A percentile compares a stretch with the other conserved stretches of the same genome.
These are phyloP conservation scores for Beta corolliflora DNA, from an alignment of 179 eudicot genomes.

Conservation along the genomic window DNA sequence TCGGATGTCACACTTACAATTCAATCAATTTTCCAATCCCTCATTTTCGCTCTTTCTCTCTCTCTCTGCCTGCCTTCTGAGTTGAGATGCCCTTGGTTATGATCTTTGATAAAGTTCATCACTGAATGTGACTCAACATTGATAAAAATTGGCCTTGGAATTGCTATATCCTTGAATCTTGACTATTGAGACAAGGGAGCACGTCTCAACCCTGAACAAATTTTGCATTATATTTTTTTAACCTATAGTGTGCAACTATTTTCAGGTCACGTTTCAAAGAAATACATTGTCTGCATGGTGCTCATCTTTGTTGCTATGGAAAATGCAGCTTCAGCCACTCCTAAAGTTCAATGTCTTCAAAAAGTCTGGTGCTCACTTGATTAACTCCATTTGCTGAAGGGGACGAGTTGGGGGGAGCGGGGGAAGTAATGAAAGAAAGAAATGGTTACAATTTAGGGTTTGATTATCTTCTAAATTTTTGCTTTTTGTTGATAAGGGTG, in stretches of 20 bases:
- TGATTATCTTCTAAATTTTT: background rate
- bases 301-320: background rate
- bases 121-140: background rate
- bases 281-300: background rate
- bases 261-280: background rate
- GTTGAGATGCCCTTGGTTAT: background rate
- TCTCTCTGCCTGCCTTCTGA: background rate
- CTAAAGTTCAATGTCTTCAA: background rate
- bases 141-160: too few species aligned
- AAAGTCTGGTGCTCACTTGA: background rate
- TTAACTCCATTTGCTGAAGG: background rate
- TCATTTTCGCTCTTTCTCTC: too few species aligned
- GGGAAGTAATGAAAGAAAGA: background rate
- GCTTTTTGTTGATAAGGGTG: conserved; percentile 3
- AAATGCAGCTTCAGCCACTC: background rate
- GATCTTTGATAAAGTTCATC: background rate
- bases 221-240: background rate
- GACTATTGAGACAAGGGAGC: background rate
- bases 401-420: background rate
- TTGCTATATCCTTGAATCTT: background rate
- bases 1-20: background rate
- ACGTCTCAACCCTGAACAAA: background rate
- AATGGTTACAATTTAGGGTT: background rate
- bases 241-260: background rate
- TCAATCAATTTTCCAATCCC: background rate